phyloP scores from a whole-genome alignment of 2,329 filamentous ascomycete genomes.

The Fusarium heterosporum region DNA sequence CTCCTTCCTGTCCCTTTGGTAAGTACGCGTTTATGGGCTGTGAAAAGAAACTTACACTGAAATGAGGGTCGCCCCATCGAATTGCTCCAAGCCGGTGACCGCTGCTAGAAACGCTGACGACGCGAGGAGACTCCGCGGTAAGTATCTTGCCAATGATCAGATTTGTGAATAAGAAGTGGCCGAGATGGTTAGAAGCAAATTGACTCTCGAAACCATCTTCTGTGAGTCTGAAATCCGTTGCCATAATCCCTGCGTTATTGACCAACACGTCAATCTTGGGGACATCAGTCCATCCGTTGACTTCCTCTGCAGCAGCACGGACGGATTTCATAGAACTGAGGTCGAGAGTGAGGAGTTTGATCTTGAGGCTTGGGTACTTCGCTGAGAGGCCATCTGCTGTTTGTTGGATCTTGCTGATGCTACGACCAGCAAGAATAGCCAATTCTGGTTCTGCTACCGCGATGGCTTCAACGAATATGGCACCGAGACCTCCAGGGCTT shows the following conservation, averaged over 20 bases:
- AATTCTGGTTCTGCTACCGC: conserved; percentile 4
- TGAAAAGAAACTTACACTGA: not conserved
- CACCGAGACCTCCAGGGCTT: conserved; percentile 16
- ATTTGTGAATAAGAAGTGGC: conserved; percentile 24
- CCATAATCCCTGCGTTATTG: conserved; percentile 19
- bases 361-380: conserved; percentile 2
- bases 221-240: conserved; percentile 12
- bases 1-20: not conserved
- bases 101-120: conserved; percentile 17
- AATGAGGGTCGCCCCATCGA: conserved; percentile 16
- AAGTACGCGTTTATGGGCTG: fast-evolving
- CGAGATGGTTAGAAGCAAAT: conserved; percentile 19
- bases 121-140: conserved; percentile 2
- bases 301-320: not conserved
- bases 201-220: conserved; percentile 16
- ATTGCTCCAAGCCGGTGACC: conserved; percentile 14
- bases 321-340: conserved; percentile 9
- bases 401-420: conserved; percentile 8
- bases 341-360: not conserved
- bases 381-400: not conserved
- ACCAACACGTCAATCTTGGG: conserved; percentile 11
- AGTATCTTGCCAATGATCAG: not conserved
- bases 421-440: conserved; percentile 12
- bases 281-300: conserved; percentile 4
- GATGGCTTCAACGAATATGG: conserved; percentile 1